Percentiles rank a stretch among this genome's conserved stretches.
Conservation (phyloP, 331 rosid species). For the Acacia pycnantha region DNA sequence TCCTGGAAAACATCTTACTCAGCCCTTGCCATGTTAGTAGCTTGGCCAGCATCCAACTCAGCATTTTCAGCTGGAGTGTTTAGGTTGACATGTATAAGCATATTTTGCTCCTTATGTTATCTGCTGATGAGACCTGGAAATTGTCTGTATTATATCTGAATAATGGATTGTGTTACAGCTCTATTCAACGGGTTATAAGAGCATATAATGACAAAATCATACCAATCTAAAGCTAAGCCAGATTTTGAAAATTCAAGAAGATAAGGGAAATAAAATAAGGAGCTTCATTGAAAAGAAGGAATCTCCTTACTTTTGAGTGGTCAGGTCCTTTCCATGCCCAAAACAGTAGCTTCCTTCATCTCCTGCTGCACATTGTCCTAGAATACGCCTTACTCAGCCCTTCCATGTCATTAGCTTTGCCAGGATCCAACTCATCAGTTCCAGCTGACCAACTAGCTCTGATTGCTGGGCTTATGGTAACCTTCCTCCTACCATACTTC, state of each 20-base stretch:
- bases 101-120: slow-evolving; percentile 17
- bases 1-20: background rate
- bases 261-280: background rate
- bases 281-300: background rate
- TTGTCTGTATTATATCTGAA: background rate
- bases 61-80: background rate
- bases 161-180: background rate
- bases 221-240: background rate
- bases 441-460: background rate
- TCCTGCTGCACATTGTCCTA: background rate
- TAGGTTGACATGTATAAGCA: slow-evolving; percentile 13
- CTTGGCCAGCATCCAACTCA: background rate
- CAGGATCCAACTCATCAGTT: background rate
- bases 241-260: background rate
- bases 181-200: background rate
- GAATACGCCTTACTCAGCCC: background rate
- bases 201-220: background rate
- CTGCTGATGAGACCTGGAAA: background rate
- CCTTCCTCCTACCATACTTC: background rate
- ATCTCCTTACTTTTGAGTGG: background rate
- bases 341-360: background rate
- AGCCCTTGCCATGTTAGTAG: background rate
- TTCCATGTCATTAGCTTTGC: background rate
- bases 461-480: background rate
- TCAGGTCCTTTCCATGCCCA: background rate